Evolutionary conservation across 2,329 filamentous ascomycete genomes (phyloP), one percentile per base, ranked within the genome.

Genomic region (Dothideomycetes sp.): DNA sequence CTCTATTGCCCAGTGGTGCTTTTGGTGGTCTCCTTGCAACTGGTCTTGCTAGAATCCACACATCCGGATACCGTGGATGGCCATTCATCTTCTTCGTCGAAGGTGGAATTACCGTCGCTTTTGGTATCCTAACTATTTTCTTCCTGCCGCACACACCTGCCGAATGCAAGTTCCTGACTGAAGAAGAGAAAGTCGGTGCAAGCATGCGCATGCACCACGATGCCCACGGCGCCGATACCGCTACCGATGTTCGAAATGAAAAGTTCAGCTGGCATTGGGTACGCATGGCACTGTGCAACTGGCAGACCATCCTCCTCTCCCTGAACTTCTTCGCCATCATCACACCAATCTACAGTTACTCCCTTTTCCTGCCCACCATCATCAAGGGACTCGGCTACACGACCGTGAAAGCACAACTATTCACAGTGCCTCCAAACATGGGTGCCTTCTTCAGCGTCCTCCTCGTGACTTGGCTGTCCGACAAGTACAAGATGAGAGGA

Each of bases 41-140:
- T 9, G 64, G 64, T 11, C 49, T 68, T 20, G 62, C 60, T 1
- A 49, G 58, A 41, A 67, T 67, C 13, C 43, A 57, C 17, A 56
- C 54, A 30, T 49, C 53, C 1, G 54, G 53, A 1, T 67, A 67
- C 47, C 51, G 57, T 27, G 55, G 55, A 32, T 66, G 64, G 64
- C 59, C 57, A 0, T 62, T 55, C 46, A 55, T 55, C 31, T 62
- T 56, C 50, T 55, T 58, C 47, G 54, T 61, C 15, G 76, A 82
- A 57, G 78, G 77, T 5, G 55, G 74, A 2, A 75, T 78, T 1
- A 74, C 71, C 7, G 56, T 80, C 3, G 40, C 73, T 5, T 65
- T 76, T 1, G 71, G 72, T 1, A 52, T 70, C 4, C 50, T 74
- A 3, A 68, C 73, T 2, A 80, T 67, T 55, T 73, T 74, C 49